Evolutionary conservation across 2,329 filamentous ascomycete species (phyloP).

Genomic region (Orbilia oligospora): DNA sequence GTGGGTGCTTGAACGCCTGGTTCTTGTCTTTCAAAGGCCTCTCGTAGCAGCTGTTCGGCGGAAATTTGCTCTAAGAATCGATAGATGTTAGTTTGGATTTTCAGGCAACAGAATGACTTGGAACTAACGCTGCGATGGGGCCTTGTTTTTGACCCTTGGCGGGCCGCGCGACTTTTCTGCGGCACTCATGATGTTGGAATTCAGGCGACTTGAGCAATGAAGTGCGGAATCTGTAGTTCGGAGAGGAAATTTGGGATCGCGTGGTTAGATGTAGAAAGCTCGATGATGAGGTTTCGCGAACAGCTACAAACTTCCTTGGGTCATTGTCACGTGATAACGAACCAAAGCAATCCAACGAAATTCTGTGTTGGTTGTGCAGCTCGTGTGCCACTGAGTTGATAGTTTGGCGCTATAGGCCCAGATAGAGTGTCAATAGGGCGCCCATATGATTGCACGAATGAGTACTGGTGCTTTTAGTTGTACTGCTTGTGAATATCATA

Average conservation of each 20-base stretch:
- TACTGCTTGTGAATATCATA: no score
- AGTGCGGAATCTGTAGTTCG: not conserved
- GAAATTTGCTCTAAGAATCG: constrained; percentile 80
- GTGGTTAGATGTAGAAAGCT: constrained; percentile 37
- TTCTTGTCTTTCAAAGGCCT: constrained; percentile 97
- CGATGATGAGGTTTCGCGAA: constrained; percentile 33
- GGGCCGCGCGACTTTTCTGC: constrained; percentile 95
- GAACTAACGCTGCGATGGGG: constrained; percentile 75
- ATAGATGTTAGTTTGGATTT: constrained; percentile 53
- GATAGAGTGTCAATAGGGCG: no score
- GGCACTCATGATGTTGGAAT: constrained; percentile 65
- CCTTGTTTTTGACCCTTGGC: constrained; percentile 98
- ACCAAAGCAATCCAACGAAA: not conserved
- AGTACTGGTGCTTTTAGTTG: no score
- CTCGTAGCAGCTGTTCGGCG: constrained; percentile 94
- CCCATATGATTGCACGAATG: no score
- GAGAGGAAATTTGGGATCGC: constrained; percentile 23
- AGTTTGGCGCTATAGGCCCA: no score
- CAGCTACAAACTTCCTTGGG: not conserved
- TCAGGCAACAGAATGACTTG: constrained; percentile 60
- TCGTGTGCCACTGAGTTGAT: no score
- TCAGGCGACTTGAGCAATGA: constrained; percentile 3
- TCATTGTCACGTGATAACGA: constrained; percentile 37
- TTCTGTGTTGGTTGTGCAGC: not conserved
- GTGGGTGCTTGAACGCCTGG: constrained; percentile 88